Evolutionary conservation across 108 stramenopile genomes (phyloP).

Genomic region (Stephanodiscus minutulus): DNA sequence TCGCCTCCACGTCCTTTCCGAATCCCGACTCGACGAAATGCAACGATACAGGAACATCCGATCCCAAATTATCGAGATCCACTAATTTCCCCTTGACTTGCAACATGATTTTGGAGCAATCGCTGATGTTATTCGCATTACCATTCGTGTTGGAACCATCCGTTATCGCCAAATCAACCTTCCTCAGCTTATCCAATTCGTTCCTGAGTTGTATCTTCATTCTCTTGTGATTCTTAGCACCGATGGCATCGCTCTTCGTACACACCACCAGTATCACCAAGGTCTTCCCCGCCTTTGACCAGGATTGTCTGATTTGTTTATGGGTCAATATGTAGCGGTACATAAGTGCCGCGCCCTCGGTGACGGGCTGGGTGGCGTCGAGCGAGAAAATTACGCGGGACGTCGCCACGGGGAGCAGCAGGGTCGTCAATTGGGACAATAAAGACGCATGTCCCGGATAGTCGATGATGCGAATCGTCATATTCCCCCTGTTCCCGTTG

Average conservation of each 20-base stretch:
- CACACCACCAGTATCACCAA: conserved; percentile 64
- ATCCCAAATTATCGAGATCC: conserved; percentile 49
- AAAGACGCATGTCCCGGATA: conserved; percentile 68
- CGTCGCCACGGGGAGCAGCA: conserved; percentile 15
- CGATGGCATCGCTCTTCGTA: conserved; percentile 60
- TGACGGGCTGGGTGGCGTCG: conserved; percentile 70
- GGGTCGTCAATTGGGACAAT: conserved; percentile 23
- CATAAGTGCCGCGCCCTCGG: conserved; percentile 62
- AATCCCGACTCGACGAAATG: conserved; percentile 43
- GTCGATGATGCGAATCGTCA: conserved; percentile 61
- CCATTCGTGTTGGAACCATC: conserved; percentile 11
- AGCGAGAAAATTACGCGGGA: conserved; percentile 55
- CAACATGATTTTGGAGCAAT: conserved; percentile 1
- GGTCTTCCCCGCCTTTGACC: conserved; percentile 14
- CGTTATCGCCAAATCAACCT: conserved; percentile 34
- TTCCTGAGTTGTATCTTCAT: conserved; percentile 77
- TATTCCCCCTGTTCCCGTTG: conserved; percentile 2
- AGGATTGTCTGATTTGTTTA: conserved; percentile 19
- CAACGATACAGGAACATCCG: conserved; percentile 27
- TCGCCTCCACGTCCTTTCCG: conserved; percentile 23
- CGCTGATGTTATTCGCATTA: conserved; percentile 2
- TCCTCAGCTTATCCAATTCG: conserved; percentile 71
- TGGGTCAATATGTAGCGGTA: conserved; percentile 48
- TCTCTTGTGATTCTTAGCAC: conserved; percentile 74
- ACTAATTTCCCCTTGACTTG: conserved; percentile 29